Evolutionary conservation across 495 filamentous ascomycete species (phyloP), one percentile per base, ranked within the genome.

Genomic region (Hypomontagnella submonticulosa): DNA sequence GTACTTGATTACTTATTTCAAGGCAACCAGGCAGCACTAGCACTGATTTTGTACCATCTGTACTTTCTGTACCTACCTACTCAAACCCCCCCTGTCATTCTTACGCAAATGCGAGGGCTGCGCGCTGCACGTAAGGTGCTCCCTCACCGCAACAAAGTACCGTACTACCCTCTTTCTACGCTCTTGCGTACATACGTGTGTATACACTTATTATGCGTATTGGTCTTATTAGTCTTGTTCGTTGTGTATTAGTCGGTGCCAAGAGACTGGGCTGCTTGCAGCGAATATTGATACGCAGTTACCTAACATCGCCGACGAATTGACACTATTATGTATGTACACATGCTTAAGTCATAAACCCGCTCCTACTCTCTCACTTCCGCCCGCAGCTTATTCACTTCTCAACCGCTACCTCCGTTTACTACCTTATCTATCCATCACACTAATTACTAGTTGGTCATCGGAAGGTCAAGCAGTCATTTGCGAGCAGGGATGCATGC

Each of bases 261-360:
- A 63, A 69, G 55, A 50, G 30, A 27, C 32, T 49, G 23, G 32
- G 44, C 16, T 49, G 19, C 50, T 52, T 61, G 56, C 66, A 69
- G 40, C 6, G 6, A 11, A 11, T 43, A 18, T 70, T 41, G 51
- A 61, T 57, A 49, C 61, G 40, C 48, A 33, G 32, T 48, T 51
- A 56, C 42, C 42, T 56, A 61, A 56, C 42, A 11, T 64, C 66
- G 49, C 59, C 57, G 52, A 58, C 59, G 60, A 49, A 46, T 55
- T 23, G 33, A 68, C n/a, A n/a, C n/a, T n/a, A n/a, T n/a, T n/a
- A n/a, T n/a, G n/a, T n/a, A n/a, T n/a, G n/a, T n/a, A n/a, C n/a
- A n/a, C n/a, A 58, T 72, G 70, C 70, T 53, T 65, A 61, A 66
- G 65, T 71, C 66, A 69, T 61, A 66, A 73, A 48, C 64, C 63